Evolutionary conservation across 805 yeast species (phyloP), one percentile per base, ranked within the genome.

Genomic region (Dipodascopsis uninucleata): DNA sequence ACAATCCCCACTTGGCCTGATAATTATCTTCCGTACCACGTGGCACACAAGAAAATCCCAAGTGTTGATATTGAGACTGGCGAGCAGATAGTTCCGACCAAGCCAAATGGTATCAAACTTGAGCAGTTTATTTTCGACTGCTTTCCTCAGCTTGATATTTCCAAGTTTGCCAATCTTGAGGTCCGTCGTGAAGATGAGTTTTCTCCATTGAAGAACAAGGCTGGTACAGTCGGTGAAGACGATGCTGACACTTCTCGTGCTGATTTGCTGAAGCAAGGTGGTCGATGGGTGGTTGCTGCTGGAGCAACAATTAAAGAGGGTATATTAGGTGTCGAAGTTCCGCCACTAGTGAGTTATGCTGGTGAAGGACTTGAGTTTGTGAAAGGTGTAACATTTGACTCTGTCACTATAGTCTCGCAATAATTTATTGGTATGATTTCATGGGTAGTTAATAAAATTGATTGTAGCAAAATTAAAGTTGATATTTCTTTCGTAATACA

Each of bases 61-160:
- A 67, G 65, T 42, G 74, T 77, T 39, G 78, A 80, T 57, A 54
- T 66, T 18, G 61, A 57, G 1, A 67, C 77, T 0, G 78, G 78
- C 24, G 62, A 69, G 39, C 61, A 68, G 31, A 58, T 70, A 23
- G 78, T 76, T 57, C 96, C 97, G n/a, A 56, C 71, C 1, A 75
- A 71, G 45, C 85, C 90, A 36, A 93, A 93, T 64, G 98, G 97
- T 33, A 81, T 90, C 61, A 93, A 93, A 64, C 73, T 93, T 61
- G 99, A 93, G 65, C 97, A 90, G 64, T 93, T 93, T 59, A 95
- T 93, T 45, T 93, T 93, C 69, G 99, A 93, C 62, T 95, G 93
- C 20, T 93, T 93, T 68, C 89, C 89, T 39, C 75, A 80, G 24
- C 82, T 93, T 28, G 74, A 77, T 9, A 61, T 89, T 51, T 61